Evolutionary conservation across 1,284 basidiomycete genomes (phyloP), one percentile per base, ranked within the genome.

Genomic region (Bjerkandera adusta): DNA sequence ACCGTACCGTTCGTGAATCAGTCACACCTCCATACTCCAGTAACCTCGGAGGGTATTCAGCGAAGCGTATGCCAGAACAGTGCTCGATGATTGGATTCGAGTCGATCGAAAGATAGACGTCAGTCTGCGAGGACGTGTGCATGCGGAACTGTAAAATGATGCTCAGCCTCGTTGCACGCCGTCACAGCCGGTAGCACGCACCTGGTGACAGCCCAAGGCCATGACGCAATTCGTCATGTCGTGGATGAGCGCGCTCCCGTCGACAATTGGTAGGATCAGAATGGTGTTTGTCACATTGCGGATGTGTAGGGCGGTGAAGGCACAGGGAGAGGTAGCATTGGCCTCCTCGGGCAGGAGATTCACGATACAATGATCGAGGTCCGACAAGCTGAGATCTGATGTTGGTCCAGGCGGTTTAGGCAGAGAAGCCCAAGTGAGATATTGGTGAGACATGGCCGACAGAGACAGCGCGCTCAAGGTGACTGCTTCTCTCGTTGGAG

Each of bases 21-120:
- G 26, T 12, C n/a, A 37, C 24, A 22, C 21, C 12, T 6, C n/a
- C 25, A 6, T 35, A 21, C 8, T 15, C 24, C 27, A 33, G 41
- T n/a, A 15, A 51, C 27, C 4, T 35, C 22, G 21, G 27, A 3
- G 8, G 86, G 85, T 88, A 90, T 0, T 61, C 52, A 2, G 76
- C 68, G 55, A 92, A 89, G 1, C 68, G 66, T 36, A 92, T 75
- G 1, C 57, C 54, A 1, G 68, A 68, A 56, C 81, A 89, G 50
- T 83, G 73, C 59, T 92, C 89, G 27, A 92, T 89, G 60, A 89
- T 74, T 0, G 89, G 88, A 45, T 82, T 79, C 1, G 86, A 89
- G 5, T 68, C 59, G 7, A 82, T 79, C 13, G 76, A 66, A 2
- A 92, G 71, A 52, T 83, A 80, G 3, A 90, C 75, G 36, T 80